Evolutionary conservation across 768 basidiomycete genomes (phyloP).

Genomic region (Sistotremastrum niveocremeum): DNA sequence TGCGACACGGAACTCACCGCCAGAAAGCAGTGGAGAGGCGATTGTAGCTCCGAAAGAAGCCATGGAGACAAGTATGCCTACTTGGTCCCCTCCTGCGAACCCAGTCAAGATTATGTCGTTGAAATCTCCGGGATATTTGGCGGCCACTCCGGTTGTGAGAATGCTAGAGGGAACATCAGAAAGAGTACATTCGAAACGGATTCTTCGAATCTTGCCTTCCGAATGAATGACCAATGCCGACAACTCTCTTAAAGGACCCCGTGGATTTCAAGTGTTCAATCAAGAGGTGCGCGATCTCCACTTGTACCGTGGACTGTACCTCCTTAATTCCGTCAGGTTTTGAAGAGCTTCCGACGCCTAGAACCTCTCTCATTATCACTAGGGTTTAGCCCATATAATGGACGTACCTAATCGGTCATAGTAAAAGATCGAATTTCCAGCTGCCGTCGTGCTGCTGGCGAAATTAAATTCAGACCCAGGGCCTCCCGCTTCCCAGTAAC

Average conservation of each 20-base stretch:
- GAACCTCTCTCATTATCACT: too few species aligned
- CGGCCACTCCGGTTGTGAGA: conserved; percentile 9
- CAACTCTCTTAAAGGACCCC: conserved; percentile 3
- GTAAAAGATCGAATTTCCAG: too few species aligned
- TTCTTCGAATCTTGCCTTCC: conserved; percentile 7
- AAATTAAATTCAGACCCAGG: too few species aligned
- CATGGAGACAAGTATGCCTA: conserved; percentile 4
- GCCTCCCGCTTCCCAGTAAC: too few species aligned
- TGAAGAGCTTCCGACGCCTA: conserved; percentile 12
- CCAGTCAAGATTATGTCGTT: conserved; percentile 13
- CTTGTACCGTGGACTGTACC: conserved; percentile 11
- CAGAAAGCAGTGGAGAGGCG: conserved; percentile 7
- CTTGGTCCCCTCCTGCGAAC: conserved; percentile 5
- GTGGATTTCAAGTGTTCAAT: conserved; percentile 6
- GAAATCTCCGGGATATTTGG: conserved; percentile 9
- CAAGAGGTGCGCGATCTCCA: conserved; percentile 10
- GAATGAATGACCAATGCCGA: conserved; percentile 16
- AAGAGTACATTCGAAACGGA: background rate
- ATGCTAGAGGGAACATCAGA: conserved; percentile 2
- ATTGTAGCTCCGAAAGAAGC: conserved; percentile 10
- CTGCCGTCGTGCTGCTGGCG: too few species aligned
- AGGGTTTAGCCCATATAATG: too few species aligned
- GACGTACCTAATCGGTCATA: too few species aligned
- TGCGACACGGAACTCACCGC: conserved; percentile 9
- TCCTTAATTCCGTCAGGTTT: conserved; percentile 15